A percentile compares a stretch with the other conserved stretches of the same genome.
These are phyloP conservation scores for Podospora sp. DNA, from an alignment of 495 filamentous ascomycete genomes.

Conservation along the genomic window DNA sequence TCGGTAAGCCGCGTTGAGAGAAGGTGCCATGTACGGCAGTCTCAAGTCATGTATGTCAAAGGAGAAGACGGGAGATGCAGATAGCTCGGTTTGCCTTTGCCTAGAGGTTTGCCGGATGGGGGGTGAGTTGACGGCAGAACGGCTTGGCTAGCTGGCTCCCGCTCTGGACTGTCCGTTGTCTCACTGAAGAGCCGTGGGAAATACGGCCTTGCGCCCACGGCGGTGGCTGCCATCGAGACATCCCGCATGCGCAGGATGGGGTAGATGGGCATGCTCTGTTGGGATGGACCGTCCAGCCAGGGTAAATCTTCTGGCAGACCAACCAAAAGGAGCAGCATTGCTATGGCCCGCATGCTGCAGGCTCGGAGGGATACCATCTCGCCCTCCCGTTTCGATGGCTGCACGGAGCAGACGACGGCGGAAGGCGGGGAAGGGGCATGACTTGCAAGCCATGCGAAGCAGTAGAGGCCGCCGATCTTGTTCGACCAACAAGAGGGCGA, in stretches of 20 bases:
- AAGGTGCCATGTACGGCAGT: constrained; percentile 24
- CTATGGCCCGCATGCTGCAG: constrained; percentile 15
- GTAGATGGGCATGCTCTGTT: neutral
- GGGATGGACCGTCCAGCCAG: constrained; percentile 5
- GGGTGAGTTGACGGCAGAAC: constrained; percentile 16
- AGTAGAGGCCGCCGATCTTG: constrained; percentile 22
- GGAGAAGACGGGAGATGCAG: constrained; percentile 24
- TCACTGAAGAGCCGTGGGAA: neutral
- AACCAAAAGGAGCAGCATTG: constrained; percentile 13
- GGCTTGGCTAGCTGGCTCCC: neutral
- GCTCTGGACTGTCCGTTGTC: neutral
- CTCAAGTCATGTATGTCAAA: constrained; percentile 34
- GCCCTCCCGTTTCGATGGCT: constrained; percentile 11
- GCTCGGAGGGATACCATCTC: constrained; percentile 5
- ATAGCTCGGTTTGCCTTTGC: constrained; percentile 4
- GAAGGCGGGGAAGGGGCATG: constrained; percentile 34
- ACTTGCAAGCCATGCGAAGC: constrained; percentile 37
- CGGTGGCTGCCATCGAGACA: neutral
- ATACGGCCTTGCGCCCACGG: neutral
- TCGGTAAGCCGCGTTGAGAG: constrained; percentile 18
- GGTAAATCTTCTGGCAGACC: constrained; percentile 8
- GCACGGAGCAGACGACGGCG: constrained; percentile 14
- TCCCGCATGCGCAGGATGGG: neutral
- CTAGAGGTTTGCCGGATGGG: constrained; percentile 20
- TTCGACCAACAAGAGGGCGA: constrained; percentile 25